These are phyloP conservation scores for Diaporthe destruens DNA, from an alignment of 2,329 filamentous ascomycete genomes.

Conservation along the genomic window DNA sequence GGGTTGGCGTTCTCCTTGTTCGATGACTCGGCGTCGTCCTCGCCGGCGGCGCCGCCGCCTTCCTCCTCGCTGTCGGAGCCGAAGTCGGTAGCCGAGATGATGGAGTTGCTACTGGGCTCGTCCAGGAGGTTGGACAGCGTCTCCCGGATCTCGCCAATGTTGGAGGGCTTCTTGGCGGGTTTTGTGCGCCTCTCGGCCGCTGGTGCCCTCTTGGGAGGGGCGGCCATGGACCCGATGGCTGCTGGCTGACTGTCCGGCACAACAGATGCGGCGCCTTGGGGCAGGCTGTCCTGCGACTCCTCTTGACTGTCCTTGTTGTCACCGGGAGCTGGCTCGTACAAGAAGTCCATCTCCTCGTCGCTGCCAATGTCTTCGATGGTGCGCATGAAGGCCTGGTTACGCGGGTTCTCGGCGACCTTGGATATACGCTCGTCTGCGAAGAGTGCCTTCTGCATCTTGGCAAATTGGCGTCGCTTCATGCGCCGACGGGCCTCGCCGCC, in stretches of 20 bases:
- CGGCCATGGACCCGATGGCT: conserved; percentile 49
- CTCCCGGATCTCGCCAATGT: conserved; percentile 84
- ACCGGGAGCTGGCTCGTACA: conserved; percentile 59
- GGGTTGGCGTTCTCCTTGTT: conserved; percentile 66
- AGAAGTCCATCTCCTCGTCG: conserved; percentile 82
- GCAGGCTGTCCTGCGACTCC: conserved; percentile 51
- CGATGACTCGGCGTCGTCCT: conserved; percentile 51
- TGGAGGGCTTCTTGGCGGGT: conserved; percentile 75
- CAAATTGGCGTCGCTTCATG: conserved; percentile 88
- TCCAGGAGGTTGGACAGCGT: conserved; percentile 88
- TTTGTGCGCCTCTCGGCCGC: conserved; percentile 73
- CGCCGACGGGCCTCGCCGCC: conserved; percentile 82
- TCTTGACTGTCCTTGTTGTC: conserved; percentile 53
- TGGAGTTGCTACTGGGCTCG: conserved; percentile 66
- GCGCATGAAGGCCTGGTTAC: conserved; percentile 89
- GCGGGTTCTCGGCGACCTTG: conserved; percentile 89
- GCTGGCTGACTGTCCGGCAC: conserved; percentile 68
- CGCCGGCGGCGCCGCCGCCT: conserved; percentile 65
- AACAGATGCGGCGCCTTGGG: conserved; percentile 48
- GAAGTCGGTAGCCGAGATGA: conserved; percentile 62
- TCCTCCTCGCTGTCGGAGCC: conserved; percentile 67
- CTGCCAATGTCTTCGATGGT: conserved; percentile 86
- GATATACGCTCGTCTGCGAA: conserved; percentile 90
- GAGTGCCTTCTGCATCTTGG: conserved; percentile 90
- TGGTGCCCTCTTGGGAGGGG: conserved; percentile 63